phyloP scores from a whole-genome alignment of 2,329 filamentous ascomycete genomes.

The Dryadomyces quercivorus region DNA sequence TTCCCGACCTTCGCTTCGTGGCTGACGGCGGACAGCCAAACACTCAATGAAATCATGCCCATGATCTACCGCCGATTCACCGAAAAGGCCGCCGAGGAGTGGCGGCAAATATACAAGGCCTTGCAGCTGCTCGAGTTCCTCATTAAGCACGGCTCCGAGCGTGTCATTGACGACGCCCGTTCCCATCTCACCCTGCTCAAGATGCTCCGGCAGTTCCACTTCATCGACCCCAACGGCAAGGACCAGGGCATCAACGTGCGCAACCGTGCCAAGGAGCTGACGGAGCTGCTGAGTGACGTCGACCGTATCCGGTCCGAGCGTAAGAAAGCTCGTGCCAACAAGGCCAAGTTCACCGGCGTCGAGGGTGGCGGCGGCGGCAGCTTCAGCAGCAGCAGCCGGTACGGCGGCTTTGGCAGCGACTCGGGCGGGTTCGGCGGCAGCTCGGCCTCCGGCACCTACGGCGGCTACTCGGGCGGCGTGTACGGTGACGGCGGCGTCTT shows the following conservation, averaged over 20 bases:
- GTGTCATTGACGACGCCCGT: constrained; percentile 92
- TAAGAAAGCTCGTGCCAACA: constrained; percentile 83
- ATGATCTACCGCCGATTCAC: constrained; percentile 99
- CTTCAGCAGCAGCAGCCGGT: constrained; percentile 42
- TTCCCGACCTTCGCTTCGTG: too few relatives aligned
- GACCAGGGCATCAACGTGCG: constrained; percentile 97
- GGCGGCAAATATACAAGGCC: constrained; percentile 98
- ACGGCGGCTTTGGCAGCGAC: constrained; percentile 87
- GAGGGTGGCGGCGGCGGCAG: constrained; percentile 59
- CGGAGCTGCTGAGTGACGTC: constrained; percentile 85
- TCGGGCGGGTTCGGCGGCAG: constrained; percentile 44
- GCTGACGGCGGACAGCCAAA: constrained; percentile 49
- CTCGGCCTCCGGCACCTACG: constrained; percentile 40
- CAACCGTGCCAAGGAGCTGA: constrained; percentile 89
- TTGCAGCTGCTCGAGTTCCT: constrained; percentile 90
- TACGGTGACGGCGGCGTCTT: constrained; percentile 96
- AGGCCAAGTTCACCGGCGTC: constrained; percentile 91
- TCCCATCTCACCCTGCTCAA: constrained; percentile 91
- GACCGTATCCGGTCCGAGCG: constrained; percentile 69
- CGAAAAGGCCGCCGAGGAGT: constrained; percentile 95
- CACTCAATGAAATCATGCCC: constrained; percentile 98
- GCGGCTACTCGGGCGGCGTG: constrained; percentile 57
- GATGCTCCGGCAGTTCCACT: constrained; percentile 98
- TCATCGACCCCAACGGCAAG: constrained; percentile 90
- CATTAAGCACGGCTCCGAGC: constrained; percentile 94